A percentile compares a stretch with the other conserved stretches of the same genome.
Conservation (phyloP, 495 filamentous ascomycete genomes). For the Staphylotrichum tortipilum region DNA sequence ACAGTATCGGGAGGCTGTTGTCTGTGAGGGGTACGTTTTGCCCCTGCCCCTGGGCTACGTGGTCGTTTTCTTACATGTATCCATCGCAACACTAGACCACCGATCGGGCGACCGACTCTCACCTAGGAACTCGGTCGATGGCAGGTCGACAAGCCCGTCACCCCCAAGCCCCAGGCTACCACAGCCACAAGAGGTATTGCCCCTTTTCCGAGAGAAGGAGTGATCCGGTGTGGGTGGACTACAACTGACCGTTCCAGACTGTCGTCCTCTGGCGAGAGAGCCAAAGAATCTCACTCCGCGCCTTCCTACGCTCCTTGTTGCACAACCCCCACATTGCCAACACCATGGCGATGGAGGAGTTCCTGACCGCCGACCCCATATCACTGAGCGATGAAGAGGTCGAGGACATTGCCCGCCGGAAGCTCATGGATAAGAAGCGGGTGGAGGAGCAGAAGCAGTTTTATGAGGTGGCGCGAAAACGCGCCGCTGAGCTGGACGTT, state of each 20-base stretch:
- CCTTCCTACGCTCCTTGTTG: conserved; percentile 75
- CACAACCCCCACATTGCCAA: conserved; percentile 75
- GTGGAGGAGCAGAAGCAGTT: conserved; percentile 88
- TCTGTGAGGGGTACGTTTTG: conserved; percentile 29
- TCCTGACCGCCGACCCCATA: conserved; percentile 62
- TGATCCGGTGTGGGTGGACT: not conserved
- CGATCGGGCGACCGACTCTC: conserved; percentile 27
- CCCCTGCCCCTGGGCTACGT: too few species aligned
- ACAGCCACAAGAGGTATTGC: conserved; percentile 17
- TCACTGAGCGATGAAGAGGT: conserved; percentile 71
- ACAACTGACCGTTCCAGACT: conserved; percentile 19
- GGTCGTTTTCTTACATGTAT: not conserved
- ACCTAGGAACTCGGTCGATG: conserved; percentile 33
- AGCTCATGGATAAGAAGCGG: conserved; percentile 75
- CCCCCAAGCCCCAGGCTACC: conserved; percentile 12
- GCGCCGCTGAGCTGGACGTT: conserved; percentile 85
- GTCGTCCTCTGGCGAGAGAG: conserved; percentile 75
- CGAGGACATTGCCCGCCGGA: conserved; percentile 67
- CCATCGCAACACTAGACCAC: conserved; percentile 18
- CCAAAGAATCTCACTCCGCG: conserved; percentile 83
- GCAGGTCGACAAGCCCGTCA: conserved; percentile 16
- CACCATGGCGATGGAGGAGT: conserved; percentile 72
- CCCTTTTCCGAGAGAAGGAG: not conserved
- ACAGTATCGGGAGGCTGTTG: conserved; percentile 32
- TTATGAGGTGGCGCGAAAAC: conserved; percentile 87